phyloP scores from a whole-genome alignment of 1,139 yeast genomes.

The Scheffersomyces segobiensis region DNA sequence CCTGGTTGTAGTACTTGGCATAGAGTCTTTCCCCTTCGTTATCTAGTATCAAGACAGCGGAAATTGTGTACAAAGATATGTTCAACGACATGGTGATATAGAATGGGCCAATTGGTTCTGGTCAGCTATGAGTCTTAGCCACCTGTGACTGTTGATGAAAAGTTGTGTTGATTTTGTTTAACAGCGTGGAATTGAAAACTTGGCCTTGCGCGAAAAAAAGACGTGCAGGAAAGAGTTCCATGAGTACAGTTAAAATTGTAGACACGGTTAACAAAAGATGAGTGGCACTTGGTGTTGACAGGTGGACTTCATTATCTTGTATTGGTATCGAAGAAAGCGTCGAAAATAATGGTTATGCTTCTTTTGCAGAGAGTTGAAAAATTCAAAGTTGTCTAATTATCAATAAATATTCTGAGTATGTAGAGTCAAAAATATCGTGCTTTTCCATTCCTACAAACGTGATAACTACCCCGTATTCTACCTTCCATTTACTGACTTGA shows the following conservation, averaged over 20 bases:
- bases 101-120: background rate
- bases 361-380: too few species aligned
- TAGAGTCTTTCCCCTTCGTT: constrained; percentile 77
- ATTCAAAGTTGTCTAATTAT: too few species aligned
- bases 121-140: background rate
- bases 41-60: constrained; percentile 79
- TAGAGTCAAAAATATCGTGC: too few species aligned
- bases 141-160: background rate
- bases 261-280: too few species aligned
- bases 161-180: background rate
- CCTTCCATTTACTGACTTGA: too few species aligned
- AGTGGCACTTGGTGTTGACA: too few species aligned
- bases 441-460: too few species aligned
- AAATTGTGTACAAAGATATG: constrained; percentile 74
- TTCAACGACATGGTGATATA: constrained; percentile 47
- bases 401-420: too few species aligned
- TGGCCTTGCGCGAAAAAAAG: background rate
- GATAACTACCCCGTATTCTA: too few species aligned
- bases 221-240: background rate
- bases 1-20: constrained; percentile 74
- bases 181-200: background rate
- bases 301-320: too few species aligned
- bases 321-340: too few species aligned
- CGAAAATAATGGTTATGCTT: too few species aligned
- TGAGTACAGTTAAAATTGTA: background rate